These are phyloP conservation scores for Penicillium sp. DNA, from an alignment of 2,329 filamentous ascomycete species.

Conservation along the genomic window DNA sequence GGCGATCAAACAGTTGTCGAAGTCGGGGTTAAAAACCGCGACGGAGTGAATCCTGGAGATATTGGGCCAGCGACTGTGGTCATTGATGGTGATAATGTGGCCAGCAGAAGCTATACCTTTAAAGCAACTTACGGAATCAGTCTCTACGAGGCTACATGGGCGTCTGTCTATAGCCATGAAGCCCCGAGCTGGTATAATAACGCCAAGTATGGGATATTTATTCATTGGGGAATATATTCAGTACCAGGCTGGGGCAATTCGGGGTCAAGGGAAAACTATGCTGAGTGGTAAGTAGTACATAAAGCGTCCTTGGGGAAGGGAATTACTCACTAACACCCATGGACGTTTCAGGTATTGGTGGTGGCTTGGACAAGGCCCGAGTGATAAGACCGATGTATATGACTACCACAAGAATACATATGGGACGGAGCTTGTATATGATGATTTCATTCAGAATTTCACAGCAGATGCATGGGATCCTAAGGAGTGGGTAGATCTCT, in stretches of 20 bases:
- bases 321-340: neutral
- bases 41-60: conserved; percentile 34
- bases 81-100: conserved; percentile 30
- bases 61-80: conserved; percentile 35
- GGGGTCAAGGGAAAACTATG: conserved; percentile 42
- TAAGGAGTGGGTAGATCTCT: conserved; percentile 59
- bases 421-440: conserved; percentile 57
- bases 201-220: conserved; percentile 64
- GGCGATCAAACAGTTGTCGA: conserved; percentile 46
- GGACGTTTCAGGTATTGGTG: conserved; percentile 42
- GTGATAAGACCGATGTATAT: conserved; percentile 49
- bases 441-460: conserved; percentile 61
- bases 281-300: conserved; percentile 41
- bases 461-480: conserved; percentile 56
- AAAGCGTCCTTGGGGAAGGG: no score
- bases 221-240: conserved; percentile 63
- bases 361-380: conserved; percentile 54
- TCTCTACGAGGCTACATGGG: conserved; percentile 38
- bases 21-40: conserved; percentile 40
- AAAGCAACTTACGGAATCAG: conserved; percentile 41
- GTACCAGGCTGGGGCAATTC: conserved; percentile 61
- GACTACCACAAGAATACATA: conserved; percentile 57
- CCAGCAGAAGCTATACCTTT: conserved; percentile 31
- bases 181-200: conserved; percentile 60
- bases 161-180: conserved; percentile 48